Evolutionary conservation across 2,329 filamentous ascomycete genomes (phyloP).

Genomic region (Dactylellina drechsleri): DNA sequence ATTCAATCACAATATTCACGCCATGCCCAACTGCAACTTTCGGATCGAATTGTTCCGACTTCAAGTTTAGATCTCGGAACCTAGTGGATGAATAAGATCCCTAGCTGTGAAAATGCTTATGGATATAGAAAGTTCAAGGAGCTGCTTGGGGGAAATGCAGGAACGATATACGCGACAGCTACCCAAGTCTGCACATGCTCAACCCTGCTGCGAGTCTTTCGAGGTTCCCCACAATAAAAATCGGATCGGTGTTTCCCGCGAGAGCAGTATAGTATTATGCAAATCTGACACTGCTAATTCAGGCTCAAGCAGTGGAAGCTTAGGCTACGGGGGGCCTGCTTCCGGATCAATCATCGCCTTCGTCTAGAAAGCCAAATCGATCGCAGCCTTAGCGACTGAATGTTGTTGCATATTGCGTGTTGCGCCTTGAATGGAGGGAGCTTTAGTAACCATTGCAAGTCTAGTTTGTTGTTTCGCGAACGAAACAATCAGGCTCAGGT

Average conservation of each 20-base stretch:
- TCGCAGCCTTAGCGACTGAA: too few relatives aligned
- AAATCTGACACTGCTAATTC: constrained; percentile 22
- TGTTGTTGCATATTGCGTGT: too few relatives aligned
- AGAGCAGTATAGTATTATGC: background rate
- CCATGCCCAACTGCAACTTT: constrained; percentile 3
- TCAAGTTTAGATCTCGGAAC: constrained; percentile 9
- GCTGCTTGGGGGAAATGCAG: constrained; percentile 15
- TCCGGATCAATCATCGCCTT: constrained; percentile 17
- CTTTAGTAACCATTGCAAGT: too few relatives aligned
- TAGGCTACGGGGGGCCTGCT: constrained; percentile 42
- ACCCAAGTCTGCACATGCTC: too few relatives aligned
- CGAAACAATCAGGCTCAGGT: too few relatives aligned
- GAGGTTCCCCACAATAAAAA: constrained; percentile 17
- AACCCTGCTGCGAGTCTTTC: background rate
- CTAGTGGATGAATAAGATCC: background rate
- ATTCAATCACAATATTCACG: background rate
- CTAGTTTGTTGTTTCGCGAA: too few relatives aligned
- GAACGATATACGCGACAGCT: constrained; percentile 8
- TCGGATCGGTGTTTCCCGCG: constrained; percentile 20
- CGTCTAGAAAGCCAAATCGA: too few relatives aligned
- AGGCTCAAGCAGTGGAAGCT: constrained; percentile 37
- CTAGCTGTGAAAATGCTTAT: constrained; percentile 1
- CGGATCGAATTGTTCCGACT: constrained; percentile 53
- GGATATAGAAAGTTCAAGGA: background rate
- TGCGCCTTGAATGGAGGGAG: too few relatives aligned